A percentile compares a stretch with the other conserved stretches of the same genome.
Evolutionary conservation across 2,329 filamentous ascomycete species (phyloP).

Genomic region (Phyllosticta capitalensis): DNA sequence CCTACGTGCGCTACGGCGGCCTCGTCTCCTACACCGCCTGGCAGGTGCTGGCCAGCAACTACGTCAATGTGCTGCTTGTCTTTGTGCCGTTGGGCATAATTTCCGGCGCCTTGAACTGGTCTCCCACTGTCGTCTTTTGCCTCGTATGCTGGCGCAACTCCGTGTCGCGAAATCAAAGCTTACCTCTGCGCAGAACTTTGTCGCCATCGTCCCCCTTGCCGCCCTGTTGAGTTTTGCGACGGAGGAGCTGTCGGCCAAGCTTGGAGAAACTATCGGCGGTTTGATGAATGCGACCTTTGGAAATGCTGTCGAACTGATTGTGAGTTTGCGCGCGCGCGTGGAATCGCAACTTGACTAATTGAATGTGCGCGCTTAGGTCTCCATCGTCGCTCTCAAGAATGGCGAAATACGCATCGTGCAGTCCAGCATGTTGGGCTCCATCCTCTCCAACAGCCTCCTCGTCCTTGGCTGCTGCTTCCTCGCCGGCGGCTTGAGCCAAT

Average conservation of each 20-base stretch:
- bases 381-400: slow-evolving; percentile 78
- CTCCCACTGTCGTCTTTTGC: slow-evolving; percentile 58
- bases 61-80: slow-evolving; percentile 62
- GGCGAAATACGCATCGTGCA: slow-evolving; percentile 94
- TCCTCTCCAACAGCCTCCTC: slow-evolving; percentile 86
- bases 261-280: slow-evolving; percentile 66
- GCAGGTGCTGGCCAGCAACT: slow-evolving; percentile 39
- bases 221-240: slow-evolving; percentile 68
- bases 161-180: background rate
- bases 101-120: slow-evolving; percentile 53
- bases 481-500: slow-evolving; percentile 36
- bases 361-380: slow-evolving; percentile 51
- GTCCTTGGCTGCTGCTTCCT: slow-evolving; percentile 50
- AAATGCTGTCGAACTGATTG: slow-evolving; percentile 72
- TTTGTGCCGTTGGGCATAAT: slow-evolving; percentile 65
- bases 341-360: background rate
- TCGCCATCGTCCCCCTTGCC: slow-evolving; percentile 69
- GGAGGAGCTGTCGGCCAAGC: slow-evolving; percentile 62
- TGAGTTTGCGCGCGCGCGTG: slow-evolving; percentile 29
- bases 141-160: slow-evolving; percentile 28
- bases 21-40: slow-evolving; percentile 29
- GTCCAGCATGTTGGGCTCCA: slow-evolving; percentile 91
- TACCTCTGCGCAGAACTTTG: slow-evolving; percentile 48
- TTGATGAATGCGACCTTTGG: slow-evolving; percentile 69
- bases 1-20: slow-evolving; percentile 23